A percentile compares a stretch with the other conserved stretches of the same genome.
Conservation (phyloP, 164 flowering plant genomes). For the Taxillus chinensis region DNA sequence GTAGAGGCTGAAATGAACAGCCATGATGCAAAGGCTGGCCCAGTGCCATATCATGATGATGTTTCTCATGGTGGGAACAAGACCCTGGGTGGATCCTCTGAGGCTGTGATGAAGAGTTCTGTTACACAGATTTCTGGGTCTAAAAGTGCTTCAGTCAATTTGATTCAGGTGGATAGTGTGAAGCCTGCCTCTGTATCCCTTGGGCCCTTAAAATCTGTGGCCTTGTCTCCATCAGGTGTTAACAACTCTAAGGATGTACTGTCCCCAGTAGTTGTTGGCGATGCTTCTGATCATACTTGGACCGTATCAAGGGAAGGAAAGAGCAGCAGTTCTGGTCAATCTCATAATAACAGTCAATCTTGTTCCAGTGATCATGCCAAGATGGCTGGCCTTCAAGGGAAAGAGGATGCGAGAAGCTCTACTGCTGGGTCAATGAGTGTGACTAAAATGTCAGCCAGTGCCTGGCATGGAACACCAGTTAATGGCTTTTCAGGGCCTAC, state of each 20-base stretch:
- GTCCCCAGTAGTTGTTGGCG: constrained; percentile 9
- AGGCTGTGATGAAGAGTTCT: background rate
- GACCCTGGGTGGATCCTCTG: background rate
- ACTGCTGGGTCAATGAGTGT: constrained; percentile 42
- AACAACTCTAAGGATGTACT: constrained; percentile 21
- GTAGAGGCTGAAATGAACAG: constrained; percentile 38
- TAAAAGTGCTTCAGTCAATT: background rate
- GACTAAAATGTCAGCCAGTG: constrained; percentile 33
- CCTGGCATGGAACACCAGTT: constrained; percentile 45
- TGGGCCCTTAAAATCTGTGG: constrained; percentile 30
- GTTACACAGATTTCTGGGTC: background rate
- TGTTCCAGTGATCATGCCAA: constrained; percentile 64
- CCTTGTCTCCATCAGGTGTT: constrained; percentile 26
- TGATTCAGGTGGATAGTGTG: background rate
- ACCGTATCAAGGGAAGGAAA: constrained; percentile 25
- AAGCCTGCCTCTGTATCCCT: constrained; percentile 43
- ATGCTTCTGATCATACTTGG: constrained; percentile 19
- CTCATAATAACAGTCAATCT: constrained; percentile 27
- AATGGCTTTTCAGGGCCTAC: constrained; percentile 42
- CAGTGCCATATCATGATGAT: background rate
- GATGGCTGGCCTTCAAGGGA: constrained; percentile 32
- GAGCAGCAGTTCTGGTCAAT: constrained; percentile 51
- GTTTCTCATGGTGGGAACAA: background rate
- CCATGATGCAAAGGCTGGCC: background rate
- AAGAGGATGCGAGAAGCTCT: constrained; percentile 72